Base-by-base conservation (phyloP, 2,329 filamentous ascomycete species). In the Geosmithia putterillii region DNA sequence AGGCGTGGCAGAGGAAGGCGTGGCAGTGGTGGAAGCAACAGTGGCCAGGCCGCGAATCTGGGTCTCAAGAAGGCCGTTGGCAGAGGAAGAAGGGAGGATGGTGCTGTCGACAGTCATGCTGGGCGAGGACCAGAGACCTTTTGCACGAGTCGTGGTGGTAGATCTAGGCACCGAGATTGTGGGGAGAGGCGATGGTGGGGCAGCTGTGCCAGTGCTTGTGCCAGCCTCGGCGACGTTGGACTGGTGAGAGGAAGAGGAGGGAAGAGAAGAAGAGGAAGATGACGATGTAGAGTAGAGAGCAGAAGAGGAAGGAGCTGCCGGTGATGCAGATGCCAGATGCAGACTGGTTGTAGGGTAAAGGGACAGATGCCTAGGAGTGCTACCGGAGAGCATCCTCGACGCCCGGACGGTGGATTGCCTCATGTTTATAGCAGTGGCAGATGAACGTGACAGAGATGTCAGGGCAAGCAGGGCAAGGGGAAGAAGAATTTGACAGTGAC, bases 11-110 rank as follows among this genome's bases (percentile, higher is more conserved):
- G 28, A 44, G 12, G 71, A 67, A 54, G 71, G 68, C 42, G 69
- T 68, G 52, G 69, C 66, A 45, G 23, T 38, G 21, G 8, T 25
- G 21, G 15, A 10, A 21, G 23, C 40, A 42, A 20, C 15, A 21
- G 21, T 35, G 18, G 12, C 19, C 36, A 68, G 10, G 23, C 7
- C 23, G 23, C 23, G 23, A 25, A 25, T 6, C 23, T 25, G 23
- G 23, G 6, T 25, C 7, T 25, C 23, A 10, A 25, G 23, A 10
- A 25, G 23, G 23, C 23, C 23, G 23, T 25, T 57, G 21, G 66
- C 69, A 40, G 72, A 70, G 46, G 72, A 75, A 42, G 64, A 61
- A 41, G 73, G 75, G 23, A 25, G 23, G 23, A 25, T 6, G 10
- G 23, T 7, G 23, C 21, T 4, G 41, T 25, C 21, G 28, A 42